These are phyloP conservation scores for Chionographis japonica DNA, from an alignment of 106 monocot genomes.

Conservation along the genomic window DNA sequence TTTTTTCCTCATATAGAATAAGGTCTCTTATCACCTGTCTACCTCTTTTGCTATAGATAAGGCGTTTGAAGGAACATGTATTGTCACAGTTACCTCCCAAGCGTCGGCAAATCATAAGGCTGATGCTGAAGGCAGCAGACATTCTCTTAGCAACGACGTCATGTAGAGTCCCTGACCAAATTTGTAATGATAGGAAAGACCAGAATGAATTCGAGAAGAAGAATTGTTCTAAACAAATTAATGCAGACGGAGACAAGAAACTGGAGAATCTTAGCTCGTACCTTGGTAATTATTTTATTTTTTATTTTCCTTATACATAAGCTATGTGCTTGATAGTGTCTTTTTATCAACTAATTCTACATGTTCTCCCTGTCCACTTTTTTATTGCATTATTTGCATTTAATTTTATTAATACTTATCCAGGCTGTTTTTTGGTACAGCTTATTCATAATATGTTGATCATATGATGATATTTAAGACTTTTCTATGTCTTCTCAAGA, in stretches of 20 bases:
- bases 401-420: too few species aligned
- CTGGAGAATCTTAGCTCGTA: neutral
- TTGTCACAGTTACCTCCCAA: slow-evolving; percentile 88
- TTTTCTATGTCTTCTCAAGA: too few species aligned
- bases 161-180: slow-evolving; percentile 10
- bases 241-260: slow-evolving; percentile 17
- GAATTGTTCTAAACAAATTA: slow-evolving; percentile 5
- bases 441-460: too few species aligned
- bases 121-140: slow-evolving; percentile 74
- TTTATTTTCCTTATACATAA: neutral
- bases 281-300: slow-evolving; percentile 18
- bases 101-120: slow-evolving; percentile 77
- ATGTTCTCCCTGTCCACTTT: neutral
- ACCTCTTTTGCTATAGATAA: slow-evolving; percentile 38
- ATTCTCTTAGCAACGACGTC: slow-evolving; percentile 35
- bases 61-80: slow-evolving; percentile 91
- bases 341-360: too few species aligned
- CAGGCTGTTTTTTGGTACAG: too few species aligned
- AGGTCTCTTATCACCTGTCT: too few species aligned
- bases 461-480: too few species aligned
- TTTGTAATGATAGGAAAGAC: neutral
- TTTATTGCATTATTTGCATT: neutral
- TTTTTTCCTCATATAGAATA: neutral
- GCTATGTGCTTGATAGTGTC: too few species aligned
- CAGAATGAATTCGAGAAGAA: slow-evolving; percentile 11